phyloP scores from a whole-genome alignment of 208 protist species.

The Crithidia acanthocephali region DNA sequence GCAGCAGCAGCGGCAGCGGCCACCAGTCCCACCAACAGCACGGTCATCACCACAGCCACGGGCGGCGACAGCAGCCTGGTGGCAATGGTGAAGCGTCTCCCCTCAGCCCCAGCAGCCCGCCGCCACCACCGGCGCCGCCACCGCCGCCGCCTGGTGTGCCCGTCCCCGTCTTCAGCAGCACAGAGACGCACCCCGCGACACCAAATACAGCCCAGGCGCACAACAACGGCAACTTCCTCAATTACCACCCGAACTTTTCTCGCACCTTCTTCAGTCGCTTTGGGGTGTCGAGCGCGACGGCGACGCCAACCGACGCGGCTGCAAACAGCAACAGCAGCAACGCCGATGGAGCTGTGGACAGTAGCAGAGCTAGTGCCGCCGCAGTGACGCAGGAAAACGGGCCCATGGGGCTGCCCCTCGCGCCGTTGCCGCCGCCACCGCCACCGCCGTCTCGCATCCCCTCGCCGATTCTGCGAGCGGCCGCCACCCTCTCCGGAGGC shows the following conservation, averaged over 20 bases:
- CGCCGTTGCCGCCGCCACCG: conserved; percentile 7
- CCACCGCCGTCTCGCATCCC: conserved; percentile 21
- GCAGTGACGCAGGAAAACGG: too few relatives aligned
- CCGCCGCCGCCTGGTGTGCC: background rate
- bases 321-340: background rate
- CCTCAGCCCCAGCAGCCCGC: background rate
- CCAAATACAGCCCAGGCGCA: background rate
- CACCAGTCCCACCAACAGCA: background rate
- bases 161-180: conserved; percentile 17
- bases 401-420: background rate
- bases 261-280: conserved; percentile 5
- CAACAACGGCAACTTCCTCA: conserved; percentile 17
- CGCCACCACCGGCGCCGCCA: background rate
- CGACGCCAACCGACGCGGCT: background rate
- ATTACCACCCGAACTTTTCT: conserved; percentile 14
- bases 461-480: conserved; percentile 8
- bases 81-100: background rate
- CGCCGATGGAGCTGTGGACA: background rate
- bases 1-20: conserved; percentile 11
- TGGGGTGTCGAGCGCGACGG: background rate
- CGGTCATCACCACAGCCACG: background rate
- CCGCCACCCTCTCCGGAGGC: background rate
- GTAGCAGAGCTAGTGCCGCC: too few relatives aligned
- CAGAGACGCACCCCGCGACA: conserved; percentile 1
- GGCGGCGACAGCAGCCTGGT: background rate